These are phyloP conservation scores for Ogataea hybrid DNA, from an alignment of 1,139 yeast genomes.

Conservation along the genomic window DNA sequence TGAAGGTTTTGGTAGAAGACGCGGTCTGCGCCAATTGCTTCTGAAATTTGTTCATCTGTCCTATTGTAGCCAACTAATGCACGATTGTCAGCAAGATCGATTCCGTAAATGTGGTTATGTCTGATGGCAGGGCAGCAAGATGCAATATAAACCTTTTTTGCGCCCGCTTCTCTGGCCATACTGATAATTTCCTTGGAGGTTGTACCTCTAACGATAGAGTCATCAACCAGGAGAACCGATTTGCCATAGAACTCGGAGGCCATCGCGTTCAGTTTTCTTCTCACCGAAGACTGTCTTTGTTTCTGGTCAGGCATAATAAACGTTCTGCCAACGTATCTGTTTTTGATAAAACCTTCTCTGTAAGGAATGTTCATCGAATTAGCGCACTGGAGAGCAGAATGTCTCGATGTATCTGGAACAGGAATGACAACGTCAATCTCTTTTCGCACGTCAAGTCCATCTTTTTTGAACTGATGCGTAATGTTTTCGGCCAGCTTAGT, in stretches of 20 bases:
- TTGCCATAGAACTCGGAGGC: conserved; percentile 84
- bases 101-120: conserved; percentile 93
- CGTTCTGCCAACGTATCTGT: conserved; percentile 95
- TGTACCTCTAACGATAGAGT: conserved; percentile 96
- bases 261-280: conserved; percentile 96
- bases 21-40: conserved; percentile 85
- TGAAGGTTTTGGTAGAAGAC: conserved; percentile 85
- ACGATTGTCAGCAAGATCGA: conserved; percentile 92
- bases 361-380: conserved; percentile 77
- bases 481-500: conserved; percentile 79
- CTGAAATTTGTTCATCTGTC: conserved; percentile 69
- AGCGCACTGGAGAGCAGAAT: conserved; percentile 92
- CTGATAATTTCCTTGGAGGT: conserved; percentile 94
- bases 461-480: conserved; percentile 43
- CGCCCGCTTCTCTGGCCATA: conserved; percentile 99
- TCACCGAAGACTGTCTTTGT: conserved; percentile 89
- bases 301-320: conserved; percentile 98
- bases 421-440: conserved; percentile 94
- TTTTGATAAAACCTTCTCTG: conserved; percentile 96
- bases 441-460: conserved; percentile 42
- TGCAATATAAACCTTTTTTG: conserved; percentile 88
- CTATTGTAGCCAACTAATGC: conserved; percentile 88
- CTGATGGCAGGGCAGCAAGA: conserved; percentile 98
- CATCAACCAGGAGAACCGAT: conserved; percentile 91
- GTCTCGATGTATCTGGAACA: conserved; percentile 96